Conservation (phyloP, 2,329 filamentous ascomycete genomes). For the Metarhizium robertsii region DNA sequence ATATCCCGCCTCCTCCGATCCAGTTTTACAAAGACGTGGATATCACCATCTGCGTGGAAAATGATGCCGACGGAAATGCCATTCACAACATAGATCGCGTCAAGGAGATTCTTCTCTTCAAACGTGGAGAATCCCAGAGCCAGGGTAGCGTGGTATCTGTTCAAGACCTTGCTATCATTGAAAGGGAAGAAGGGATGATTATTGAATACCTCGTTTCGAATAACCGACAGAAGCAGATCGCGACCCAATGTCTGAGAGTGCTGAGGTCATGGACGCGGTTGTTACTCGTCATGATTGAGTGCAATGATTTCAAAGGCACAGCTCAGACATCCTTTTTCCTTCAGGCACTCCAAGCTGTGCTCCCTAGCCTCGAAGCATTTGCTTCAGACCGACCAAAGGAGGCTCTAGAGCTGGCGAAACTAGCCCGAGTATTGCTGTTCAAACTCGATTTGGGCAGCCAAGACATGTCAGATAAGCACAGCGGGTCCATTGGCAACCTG, state of each 20-base stretch:
- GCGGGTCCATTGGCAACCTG: conserved; percentile 52
- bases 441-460: conserved; percentile 51
- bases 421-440: conserved; percentile 65
- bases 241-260: conserved; percentile 51
- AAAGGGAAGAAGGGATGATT: conserved; percentile 51
- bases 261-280: conserved; percentile 80
- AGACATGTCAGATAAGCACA: conserved; percentile 30
- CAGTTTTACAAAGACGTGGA: conserved; percentile 58
- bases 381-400: conserved; percentile 60
- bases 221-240: conserved; percentile 54
- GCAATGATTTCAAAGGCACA: conserved; percentile 66
- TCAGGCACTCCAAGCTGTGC: conserved; percentile 75
- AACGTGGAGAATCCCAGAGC: conserved; percentile 51
- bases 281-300: conserved; percentile 72
- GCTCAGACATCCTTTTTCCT: conserved; percentile 70
- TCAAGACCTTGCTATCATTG: conserved; percentile 40
- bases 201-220: conserved; percentile 51
- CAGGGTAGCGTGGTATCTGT: conserved; percentile 37
- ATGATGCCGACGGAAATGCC: conserved; percentile 44
- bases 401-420: conserved; percentile 64
- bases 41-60: conserved; percentile 53
- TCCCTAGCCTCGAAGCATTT: conserved; percentile 77
- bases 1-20: conserved; percentile 41
- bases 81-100: conserved; percentile 64
- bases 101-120: conserved; percentile 63